Base-by-base conservation (phyloP, 2,329 filamentous ascomycete genomes). In the Aspergillus clavatus region DNA sequence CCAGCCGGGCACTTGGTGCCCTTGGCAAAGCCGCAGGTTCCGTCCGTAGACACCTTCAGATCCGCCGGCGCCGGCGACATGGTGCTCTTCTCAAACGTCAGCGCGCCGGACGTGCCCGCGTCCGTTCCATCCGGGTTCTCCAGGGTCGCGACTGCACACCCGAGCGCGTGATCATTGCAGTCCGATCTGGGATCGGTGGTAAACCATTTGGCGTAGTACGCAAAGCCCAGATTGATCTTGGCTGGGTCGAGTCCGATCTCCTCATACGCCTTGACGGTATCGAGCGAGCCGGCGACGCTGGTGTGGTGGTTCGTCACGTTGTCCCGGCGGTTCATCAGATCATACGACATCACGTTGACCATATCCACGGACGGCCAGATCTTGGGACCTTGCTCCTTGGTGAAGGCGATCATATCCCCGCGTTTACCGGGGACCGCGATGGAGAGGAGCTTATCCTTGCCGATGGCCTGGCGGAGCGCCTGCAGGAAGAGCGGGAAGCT, bases 331-430 rank as follows among this genome's bases (percentile, higher is more conserved):
- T 86, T 87, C 77, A 85, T 83, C 38, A 88, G 61, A 58, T 88
- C 84, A 61, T 87, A 87, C 1, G 78, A 75, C 83, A 87, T 87
- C 51, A 87, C 57, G 54, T 87, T 87, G 57, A 87, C 72, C 57
- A 81, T 83, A 59, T 87, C 82, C 14, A 86, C 75, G 1, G 73
- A 71, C 10, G 68, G 60, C 69, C 77, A 79, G 53, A 87, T 84
- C 45, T 72, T 67, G 1, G 80, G 80, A 0, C 81, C 71, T 6
- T 78, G 78, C 19, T 74, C 63, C 4, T 68, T 49, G 0, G 76
- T 83, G 59, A 79, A 87, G n/a, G 81, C 83, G 3, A 87, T 76
- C 80, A 87, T 84, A 57, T 87, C 84, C 11, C 69, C 68, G 29
- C 72, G 68, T 12, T 79, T 73, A 2, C 79, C 84, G 0, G 84